Base-by-base conservation (phyloP, 139 green algal genomes). In the Chlorella sorokiniana region DNA sequence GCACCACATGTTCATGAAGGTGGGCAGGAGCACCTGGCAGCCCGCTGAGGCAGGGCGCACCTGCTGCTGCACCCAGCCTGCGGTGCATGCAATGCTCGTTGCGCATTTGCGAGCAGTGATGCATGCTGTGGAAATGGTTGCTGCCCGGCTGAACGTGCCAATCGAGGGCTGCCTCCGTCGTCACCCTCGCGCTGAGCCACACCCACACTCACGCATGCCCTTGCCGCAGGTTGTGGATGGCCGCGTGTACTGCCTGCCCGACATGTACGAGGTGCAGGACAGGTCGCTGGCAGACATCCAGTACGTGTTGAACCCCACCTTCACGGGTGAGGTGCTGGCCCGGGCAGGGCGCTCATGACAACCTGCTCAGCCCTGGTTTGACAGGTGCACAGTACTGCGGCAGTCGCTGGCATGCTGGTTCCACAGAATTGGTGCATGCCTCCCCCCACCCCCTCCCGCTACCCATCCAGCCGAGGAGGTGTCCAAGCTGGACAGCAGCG, bases 1-100 rank as follows among this genome's bases (percentile, higher is more conserved):
- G 0, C 97, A 99, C 87, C 95, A 98, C 89, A 95, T 99, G 85
- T 99, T 96, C 87, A 98, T 99, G 93, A 98, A 98, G 86, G 84
- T 97, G 59, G 88, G 94, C 72, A 23, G 31, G 27, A 23, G 1
- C 33, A 18, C n/a, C n/a, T n/a, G n/a, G n/a, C n/a, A n/a, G n/a
- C n/a, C n/a, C n/a, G n/a, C n/a, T n/a, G n/a, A n/a, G n/a, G n/a
- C n/a, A n/a, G n/a, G n/a, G n/a, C n/a, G n/a, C n/a, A n/a, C n/a
- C n/a, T n/a, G n/a, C n/a, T n/a, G n/a, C n/a, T n/a, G n/a, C n/a
- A n/a, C n/a, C n/a, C n/a, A n/a, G n/a, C n/a, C n/a, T n/a, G 56
- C 48, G 56, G 56, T n/a, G 56, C 56, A 33, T 29, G 56, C n/a
- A 22, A 6, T 10, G 56, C 23, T 65, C 18, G 18, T 65, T 65